Evolutionary conservation across 208 protist species (phyloP), one percentile per base, ranked within the genome.

Genomic region (Trichomonas vaginalis): DNA sequence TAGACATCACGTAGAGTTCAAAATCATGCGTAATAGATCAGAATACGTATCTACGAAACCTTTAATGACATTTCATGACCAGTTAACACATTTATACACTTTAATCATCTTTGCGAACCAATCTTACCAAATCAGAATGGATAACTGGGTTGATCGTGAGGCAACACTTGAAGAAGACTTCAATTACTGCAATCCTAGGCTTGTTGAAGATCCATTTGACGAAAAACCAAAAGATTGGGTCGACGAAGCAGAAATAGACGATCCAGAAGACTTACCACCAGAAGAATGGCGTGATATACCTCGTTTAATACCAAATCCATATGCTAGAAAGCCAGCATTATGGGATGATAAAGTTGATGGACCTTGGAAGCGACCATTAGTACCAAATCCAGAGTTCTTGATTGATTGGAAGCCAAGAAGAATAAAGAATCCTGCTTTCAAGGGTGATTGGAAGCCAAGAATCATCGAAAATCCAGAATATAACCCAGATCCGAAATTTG

Each of bases 271-370:
- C 70, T 35, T 86, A 14, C 96, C 96, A 83, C 97, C 97, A 21
- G 96, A 96, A 49, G 96, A 82, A 8, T 97, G 87, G 46, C 95
- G 96, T 80, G 96, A 97, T 48, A 88, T 95, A 32, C 90, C 96
- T 42, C 48, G 96, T 42, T 46, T 90, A 48, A 95, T 97, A 45
- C 46, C 95, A 17, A 96, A 97, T 95, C 70, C 90, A 12, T 23
- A 15, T 4, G 96, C 96, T 0, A 79, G 9, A 27, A 96, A 86
- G 96, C 96, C 96, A 15, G 95, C 62, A 82, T 96, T 97, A 42
- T 97, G 97, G 97, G 83, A 96, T 83, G 96, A 88, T 47, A 96
- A 97, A 27, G 96, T 96, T 56, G 96, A 97, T 82, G 97, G 97
- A 49, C 92, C 95, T 27, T 97, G 96, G 96, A 45, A 61, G 61